Evolutionary conservation across 257 asterid species (phyloP).

Genomic region (Petrea volubilis): DNA sequence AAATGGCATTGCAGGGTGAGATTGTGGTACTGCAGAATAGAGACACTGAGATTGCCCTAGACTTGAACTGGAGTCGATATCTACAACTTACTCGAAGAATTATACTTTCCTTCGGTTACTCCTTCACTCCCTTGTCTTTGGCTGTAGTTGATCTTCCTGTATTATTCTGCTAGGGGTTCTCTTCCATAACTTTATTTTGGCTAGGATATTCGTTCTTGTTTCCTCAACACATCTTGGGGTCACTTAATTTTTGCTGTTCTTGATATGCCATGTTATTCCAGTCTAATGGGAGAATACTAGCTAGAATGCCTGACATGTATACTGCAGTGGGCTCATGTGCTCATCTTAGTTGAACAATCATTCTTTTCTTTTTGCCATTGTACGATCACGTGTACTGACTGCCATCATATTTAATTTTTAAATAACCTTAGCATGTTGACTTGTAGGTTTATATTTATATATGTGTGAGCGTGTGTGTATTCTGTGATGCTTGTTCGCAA

Average conservation of each 20-base stretch:
- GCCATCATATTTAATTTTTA: not conserved
- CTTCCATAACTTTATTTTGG: too few species aligned
- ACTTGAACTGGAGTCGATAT: not conserved
- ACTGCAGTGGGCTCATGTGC: not conserved
- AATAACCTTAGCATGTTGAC: not conserved
- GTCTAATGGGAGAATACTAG: conserved; percentile 3
- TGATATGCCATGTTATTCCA: not conserved
- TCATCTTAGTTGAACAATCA: too few species aligned
- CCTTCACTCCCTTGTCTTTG: not conserved
- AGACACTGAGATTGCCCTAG: not conserved
- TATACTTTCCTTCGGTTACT: not conserved
- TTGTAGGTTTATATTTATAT: not conserved
- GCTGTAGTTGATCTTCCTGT: not conserved
- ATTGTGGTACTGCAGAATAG: not conserved
- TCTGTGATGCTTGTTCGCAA: not conserved
- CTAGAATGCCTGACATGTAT: not conserved
- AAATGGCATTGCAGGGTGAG: not conserved
- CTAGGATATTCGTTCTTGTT: not conserved
- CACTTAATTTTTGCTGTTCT: not conserved
- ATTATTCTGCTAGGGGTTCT: not conserved
- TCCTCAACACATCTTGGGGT: not conserved
- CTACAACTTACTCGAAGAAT: not conserved
- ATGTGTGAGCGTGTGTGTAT: too few species aligned
- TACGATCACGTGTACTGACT: not conserved
- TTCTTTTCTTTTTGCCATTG: too few species aligned